Conservation (phyloP, 2,329 filamentous ascomycete genomes). For the Lachnellula occidentalis region DNA sequence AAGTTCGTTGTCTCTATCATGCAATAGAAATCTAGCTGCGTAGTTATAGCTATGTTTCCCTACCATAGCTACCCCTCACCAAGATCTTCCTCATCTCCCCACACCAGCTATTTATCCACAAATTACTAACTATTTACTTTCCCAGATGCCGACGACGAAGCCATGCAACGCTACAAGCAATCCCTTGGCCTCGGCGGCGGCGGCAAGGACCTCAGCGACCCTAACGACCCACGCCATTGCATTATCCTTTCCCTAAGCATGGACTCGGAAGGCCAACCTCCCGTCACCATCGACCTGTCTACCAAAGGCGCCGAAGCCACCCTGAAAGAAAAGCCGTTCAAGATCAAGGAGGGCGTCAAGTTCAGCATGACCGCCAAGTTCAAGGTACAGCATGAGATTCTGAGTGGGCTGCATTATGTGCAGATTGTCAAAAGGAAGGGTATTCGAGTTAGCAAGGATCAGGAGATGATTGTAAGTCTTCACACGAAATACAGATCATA, state of each 20-base stretch:
- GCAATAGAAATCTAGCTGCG: background rate
- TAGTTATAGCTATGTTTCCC: background rate
- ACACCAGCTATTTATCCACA: background rate
- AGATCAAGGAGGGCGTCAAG: slow-evolving; percentile 89
- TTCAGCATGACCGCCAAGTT: slow-evolving; percentile 95
- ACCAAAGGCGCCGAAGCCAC: slow-evolving; percentile 64
- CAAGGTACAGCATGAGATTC: slow-evolving; percentile 93
- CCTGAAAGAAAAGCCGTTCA: slow-evolving; percentile 90
- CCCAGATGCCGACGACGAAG: slow-evolving; percentile 64
- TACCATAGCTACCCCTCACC: background rate
- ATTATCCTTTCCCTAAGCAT: slow-evolving; percentile 90
- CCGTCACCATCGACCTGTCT: slow-evolving; percentile 86
- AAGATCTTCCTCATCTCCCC: background rate
- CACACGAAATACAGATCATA: background rate
- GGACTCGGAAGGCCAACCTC: slow-evolving; percentile 72
- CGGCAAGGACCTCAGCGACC: slow-evolving; percentile 66
- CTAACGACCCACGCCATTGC: slow-evolving; percentile 80
- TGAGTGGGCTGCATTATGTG: slow-evolving; percentile 92
- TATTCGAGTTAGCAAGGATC: slow-evolving; percentile 82
- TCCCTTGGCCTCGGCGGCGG: slow-evolving; percentile 78
- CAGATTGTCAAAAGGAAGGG: slow-evolving; percentile 90
- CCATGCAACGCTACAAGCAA: slow-evolving; percentile 94
- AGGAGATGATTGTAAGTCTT: slow-evolving; percentile 90
- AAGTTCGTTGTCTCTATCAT: background rate
- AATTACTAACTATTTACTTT: slow-evolving; percentile 7